Evolutionary conservation across 306 rosid species (phyloP).

Genomic region (Crotalaria pallida): DNA sequence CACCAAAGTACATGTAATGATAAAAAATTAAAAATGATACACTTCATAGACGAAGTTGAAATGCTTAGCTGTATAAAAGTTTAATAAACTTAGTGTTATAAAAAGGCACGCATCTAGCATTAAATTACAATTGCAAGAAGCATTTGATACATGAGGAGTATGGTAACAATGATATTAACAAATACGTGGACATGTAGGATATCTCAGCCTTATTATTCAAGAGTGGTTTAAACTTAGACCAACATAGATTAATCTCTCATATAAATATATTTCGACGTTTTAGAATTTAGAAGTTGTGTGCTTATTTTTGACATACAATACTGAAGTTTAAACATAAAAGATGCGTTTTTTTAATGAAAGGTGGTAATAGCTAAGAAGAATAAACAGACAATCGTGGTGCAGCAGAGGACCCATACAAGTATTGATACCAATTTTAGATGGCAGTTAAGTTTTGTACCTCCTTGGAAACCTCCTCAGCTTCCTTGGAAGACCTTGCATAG

Average conservation of each 20-base stretch:
- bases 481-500: constrained; percentile 71
- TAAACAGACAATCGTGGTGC: neutral
- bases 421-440: neutral
- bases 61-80: too few species aligned
- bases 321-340: too few species aligned
- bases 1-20: too few species aligned
- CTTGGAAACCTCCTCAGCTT: constrained; percentile 71
- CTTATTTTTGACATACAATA: too few species aligned
- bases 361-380: too few species aligned
- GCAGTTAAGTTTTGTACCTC: constrained; percentile 36
- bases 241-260: too few species aligned
- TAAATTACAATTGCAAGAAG: neutral
- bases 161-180: neutral
- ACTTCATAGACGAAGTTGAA: too few species aligned
- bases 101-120: neutral
- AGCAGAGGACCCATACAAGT: neutral
- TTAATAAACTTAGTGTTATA: neutral
- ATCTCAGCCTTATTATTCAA: neutral
- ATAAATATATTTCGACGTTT: too few species aligned
- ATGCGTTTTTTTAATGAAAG: too few species aligned
- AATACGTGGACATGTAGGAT: neutral
- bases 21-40: too few species aligned
- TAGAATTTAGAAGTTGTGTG: too few species aligned
- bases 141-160: neutral
- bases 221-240: too few species aligned